Base-by-base conservation (phyloP, 805 yeast species). In the Lachancea waltii region DNA sequence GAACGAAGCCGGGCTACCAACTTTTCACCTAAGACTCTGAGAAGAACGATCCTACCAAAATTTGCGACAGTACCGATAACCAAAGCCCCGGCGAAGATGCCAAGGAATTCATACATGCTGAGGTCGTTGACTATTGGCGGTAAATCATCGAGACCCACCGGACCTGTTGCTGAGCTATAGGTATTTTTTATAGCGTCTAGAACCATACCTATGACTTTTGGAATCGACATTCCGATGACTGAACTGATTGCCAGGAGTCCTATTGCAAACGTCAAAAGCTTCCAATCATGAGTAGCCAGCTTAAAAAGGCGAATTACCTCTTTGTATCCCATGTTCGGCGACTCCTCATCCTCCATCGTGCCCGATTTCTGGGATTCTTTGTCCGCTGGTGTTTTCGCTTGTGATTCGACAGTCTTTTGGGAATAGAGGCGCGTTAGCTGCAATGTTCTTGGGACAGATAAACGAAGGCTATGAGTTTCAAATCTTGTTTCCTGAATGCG, bases 1-100 rank as follows among this genome's bases (percentile, higher is more conserved):
- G 92, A 69, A 50, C 98, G 73, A 40, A 92, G 64, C 43, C 90
- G 72, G 13, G 95, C 89, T 40, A 86, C 95, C 25, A 89, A 69
- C 45, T 84, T 71, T 61, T 90, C 98, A 43, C 97, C 95, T 8
- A 84, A 77, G 10, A 80, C 67, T 48, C 63, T 44, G 27, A 60
- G 43, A 9, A 60, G 35, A 27, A 79, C 70, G 15, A 79, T 69
- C 49, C 95, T 72, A 20, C 84, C 86, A 58, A 73, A 83, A 51
- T 85, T 82, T 3, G 94, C 81, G 13, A 67, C 43, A 2, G 86
- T 75, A 2, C 95, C 95, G 3, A 77, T 48, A 0, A 74, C 49
- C 52, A 86, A 80, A 3, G 84, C 60, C 2, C 67, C 68, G 5
- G 75, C 76, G 20, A 85, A 59, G 0, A 73, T 73, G 0, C 68